Evolutionary conservation across 140 eudicot species (phyloP).

Genomic region (Erigeron philadelphicus): DNA sequence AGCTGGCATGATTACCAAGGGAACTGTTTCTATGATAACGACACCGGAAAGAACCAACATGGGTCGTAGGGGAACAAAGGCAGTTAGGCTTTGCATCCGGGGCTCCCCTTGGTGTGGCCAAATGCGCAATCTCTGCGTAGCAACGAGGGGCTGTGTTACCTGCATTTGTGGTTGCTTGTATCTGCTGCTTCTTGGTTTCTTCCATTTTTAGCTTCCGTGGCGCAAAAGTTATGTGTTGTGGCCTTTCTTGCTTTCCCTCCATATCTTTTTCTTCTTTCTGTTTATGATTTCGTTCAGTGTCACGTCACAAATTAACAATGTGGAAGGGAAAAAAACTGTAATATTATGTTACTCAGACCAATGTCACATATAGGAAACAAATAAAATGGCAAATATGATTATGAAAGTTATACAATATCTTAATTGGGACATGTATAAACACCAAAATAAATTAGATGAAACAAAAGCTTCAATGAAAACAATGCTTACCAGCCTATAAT

Average conservation of each 20-base stretch:
- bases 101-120: slow-evolving; percentile 19
- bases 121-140: slow-evolving; percentile 30
- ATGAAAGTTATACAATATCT: too few species aligned
- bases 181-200: slow-evolving; percentile 29
- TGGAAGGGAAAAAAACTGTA: too few species aligned
- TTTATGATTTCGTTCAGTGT: neutral
- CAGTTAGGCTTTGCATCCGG: slow-evolving; percentile 27
- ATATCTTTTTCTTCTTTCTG: slow-evolving; percentile 24
- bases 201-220: slow-evolving; percentile 21
- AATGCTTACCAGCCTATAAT: slow-evolving; percentile 4
- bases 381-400: too few species aligned
- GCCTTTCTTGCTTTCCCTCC: slow-evolving; percentile 37
- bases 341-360: too few species aligned
- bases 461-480: neutral
- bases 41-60: slow-evolving; percentile 33
- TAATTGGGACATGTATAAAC: too few species aligned
- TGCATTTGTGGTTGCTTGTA: neutral
- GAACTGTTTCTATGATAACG: slow-evolving; percentile 31
- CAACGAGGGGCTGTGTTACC: neutral
- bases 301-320: neutral
- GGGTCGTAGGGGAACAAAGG: slow-evolving; percentile 35
- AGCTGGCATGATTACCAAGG: slow-evolving; percentile 23
- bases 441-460: too few species aligned
- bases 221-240: slow-evolving; percentile 19
- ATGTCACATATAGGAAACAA: too few species aligned